Base-by-base conservation (phyloP, 169 alveolate species). In the Cryptosporidium baileyi region DNA sequence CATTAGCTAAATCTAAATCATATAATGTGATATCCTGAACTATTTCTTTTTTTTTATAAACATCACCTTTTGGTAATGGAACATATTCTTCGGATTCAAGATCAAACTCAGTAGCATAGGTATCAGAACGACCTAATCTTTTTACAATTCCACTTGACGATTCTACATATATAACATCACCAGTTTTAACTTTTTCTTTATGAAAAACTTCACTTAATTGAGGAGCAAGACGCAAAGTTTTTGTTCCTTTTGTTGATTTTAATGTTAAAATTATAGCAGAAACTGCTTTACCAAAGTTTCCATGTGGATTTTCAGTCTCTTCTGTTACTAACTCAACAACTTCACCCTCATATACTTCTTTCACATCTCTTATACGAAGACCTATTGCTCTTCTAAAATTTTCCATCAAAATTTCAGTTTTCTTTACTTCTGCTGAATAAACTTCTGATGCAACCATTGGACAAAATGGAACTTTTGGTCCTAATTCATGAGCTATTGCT, bases 41-140 rank as follows among this genome's bases (percentile, higher is more conserved):
- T 13, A 98, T 97, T 91, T 98, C 99, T 90, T 97, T 98, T 91
- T 97, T 97, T 94, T 98, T 98, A 89, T 97, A 99, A n/a, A 98
- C 99, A 67, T 98, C 99, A 36, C 99, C 99, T 89, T 97, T 97
- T 1, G 99, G 99, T 41, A 98, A 91, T 4, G 99, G 99, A 22
- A 98, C 99, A 80, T 96, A 98, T 85, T 98, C 99, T 93, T 98
- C 99, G 47, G 99, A 98, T 89, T 98, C 99, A 36, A 98, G 93
- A 88, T 98, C 99, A 90, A 94, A 97, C 89, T 98, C 99, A 26
- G 98, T 95, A 7, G 99, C 98, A 89, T 95, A 97, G 1, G 96
- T 96, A 89, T 98, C 99, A 45, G 98, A 95, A 82, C 99, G 88
- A 11, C 99, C 99, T 52, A 97, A 97, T 82, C 99, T 95, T 90